Conservation (phyloP, 352 stramenopile species). For the Plasmopara muralis region DNA sequence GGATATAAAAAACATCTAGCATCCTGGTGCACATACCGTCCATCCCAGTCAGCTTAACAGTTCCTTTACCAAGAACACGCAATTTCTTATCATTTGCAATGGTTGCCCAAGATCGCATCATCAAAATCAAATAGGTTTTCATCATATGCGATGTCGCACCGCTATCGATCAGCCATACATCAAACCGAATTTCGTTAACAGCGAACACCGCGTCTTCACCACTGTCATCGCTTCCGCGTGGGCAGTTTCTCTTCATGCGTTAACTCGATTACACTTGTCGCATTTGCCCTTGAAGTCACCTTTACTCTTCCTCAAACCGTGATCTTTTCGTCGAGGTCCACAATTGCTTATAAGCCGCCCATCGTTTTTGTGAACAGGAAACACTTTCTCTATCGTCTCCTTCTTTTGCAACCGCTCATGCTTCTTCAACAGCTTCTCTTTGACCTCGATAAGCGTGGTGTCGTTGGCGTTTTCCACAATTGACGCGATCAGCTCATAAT, state of each 20-base stretch:
- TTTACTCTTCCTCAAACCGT: neutral
- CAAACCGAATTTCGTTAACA: neutral
- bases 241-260: neutral
- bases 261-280: neutral
- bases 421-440: neutral
- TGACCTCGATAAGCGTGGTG: neutral
- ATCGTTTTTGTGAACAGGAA: neutral
- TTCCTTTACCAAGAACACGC: slow-evolving; percentile 4
- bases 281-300: neutral
- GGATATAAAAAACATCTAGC: slow-evolving; percentile 12
- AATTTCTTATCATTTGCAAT: slow-evolving; percentile 2
- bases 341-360: neutral
- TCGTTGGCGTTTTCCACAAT: neutral
- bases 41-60: slow-evolving; percentile 3
- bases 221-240: neutral
- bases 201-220: neutral
- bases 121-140: slow-evolving; percentile 2
- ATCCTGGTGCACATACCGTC: neutral
- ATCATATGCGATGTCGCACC: slow-evolving; percentile 14
- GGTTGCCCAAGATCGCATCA: neutral
- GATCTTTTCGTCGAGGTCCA: slow-evolving; percentile 1
- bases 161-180: neutral
- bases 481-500: neutral
- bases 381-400: neutral
- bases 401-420: neutral